Base-by-base conservation (phyloP, 192 early-diverging fungal genomes). In the Backusella psychrophila region DNA sequence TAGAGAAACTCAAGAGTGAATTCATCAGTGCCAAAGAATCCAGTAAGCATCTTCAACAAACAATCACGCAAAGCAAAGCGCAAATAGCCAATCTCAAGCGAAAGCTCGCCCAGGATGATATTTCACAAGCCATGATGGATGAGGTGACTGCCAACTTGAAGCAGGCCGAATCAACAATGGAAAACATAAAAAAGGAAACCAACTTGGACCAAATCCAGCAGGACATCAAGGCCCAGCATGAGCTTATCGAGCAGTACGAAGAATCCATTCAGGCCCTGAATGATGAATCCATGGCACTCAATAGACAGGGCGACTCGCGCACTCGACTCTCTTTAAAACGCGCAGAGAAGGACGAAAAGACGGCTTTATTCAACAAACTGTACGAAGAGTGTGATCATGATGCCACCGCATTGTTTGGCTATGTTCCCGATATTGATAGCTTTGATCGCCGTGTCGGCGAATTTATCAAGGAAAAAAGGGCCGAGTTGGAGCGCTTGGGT, bases 271-370 rank as follows among this genome's bases (percentile, higher is more conserved):
- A 65, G 14, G 65, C 67, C 17, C 71, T 90, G 4, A 84, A 83
- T 53, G 72, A 88, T 0, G 91, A 94, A 82, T 89, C 93, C 6
- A 46, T 82, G 71, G 26, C 78, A 66, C 84, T 92, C 69, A 94
- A 85, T 78, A 76, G 78, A 77, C 89, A 91, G 69, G 85, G 84
- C 0, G 91, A 93, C 39, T 87, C 85, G 0, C 84, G 90, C 0
- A 92, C 93, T 8, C 83, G 85, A 56, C 77, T 96, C 52, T 78
- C 83, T 0, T 63, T 93, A 14, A 74, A 74, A 14, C 52, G 52
- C 14, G 21, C 36, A 11, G 88, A 89, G 63, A 82, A 84, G 73
- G 73, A 79, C 19, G 91, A 94, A 31, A 71, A 82, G 14, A 81
- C 89, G 21, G 31, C 67, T 74, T 78, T 44, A 35, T 71, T 39